Evolutionary conservation across 306 rosid species (phyloP), one percentile per base, ranked within the genome.

Genomic region (Cucurbita pepo): DNA sequence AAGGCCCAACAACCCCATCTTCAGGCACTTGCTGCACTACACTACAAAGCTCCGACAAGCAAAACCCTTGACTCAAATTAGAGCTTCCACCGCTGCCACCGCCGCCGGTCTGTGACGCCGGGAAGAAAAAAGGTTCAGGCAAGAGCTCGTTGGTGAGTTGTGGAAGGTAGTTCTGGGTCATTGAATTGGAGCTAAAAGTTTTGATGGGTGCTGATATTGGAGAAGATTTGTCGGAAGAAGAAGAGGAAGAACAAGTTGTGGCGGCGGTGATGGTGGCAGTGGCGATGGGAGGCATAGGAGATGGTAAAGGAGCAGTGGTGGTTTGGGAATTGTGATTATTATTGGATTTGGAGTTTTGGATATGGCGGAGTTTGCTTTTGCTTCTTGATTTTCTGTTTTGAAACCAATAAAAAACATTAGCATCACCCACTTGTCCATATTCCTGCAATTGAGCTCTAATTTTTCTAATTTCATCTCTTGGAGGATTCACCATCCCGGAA

Each of bases 401-500:
- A 75, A 94, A 94, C 98, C 98, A 94, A 70, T 94, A 94, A 78
- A 94, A 90, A 19, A 94, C 98, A 62, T 90, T 94, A 51, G 98
- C 98, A 76, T 94, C 98, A 45, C 98, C 98, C 0, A 94, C 98
- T 79, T 90, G 98, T 0, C 98, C 98, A 80, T 86, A 94, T 80
- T 90, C 95, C 64, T 94, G 97, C 22, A 94, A 78, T 76, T 90
- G 97, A 47, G 92, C 89, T 69, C 97, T 83, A 54, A 94, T 94
- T 84, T 89, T 89, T 71, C 98, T 80, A 41, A 94, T 94, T 80
- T 94, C 98, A 13, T 94, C 97, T 51, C 98, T 86, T 0, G 98
- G 96, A 25, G 98, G 98, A 55, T 94, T 94, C 82, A 90, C 97
- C 91, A 89, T 87, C 40, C 98, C 98, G 1, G 98, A 90, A 87